phyloP scores from a whole-genome alignment of 495 filamentous ascomycete species.

The Aspergillus steynii region DNA sequence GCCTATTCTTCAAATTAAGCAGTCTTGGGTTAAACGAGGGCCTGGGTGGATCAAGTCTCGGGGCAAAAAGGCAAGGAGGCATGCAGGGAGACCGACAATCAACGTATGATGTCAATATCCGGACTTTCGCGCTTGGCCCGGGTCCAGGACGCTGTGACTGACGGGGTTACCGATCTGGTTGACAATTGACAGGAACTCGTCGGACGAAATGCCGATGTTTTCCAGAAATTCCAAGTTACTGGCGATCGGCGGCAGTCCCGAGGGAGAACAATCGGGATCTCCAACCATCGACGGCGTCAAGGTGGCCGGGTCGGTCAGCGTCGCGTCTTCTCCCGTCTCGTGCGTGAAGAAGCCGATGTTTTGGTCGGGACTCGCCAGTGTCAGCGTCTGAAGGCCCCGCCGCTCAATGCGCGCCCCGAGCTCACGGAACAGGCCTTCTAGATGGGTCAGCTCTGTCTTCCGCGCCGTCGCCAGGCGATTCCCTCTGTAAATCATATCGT shows the following conservation, averaged over 20 bases:
- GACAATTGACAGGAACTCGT: constrained; percentile 31
- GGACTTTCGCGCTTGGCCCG: neutral
- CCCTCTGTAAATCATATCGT: constrained; percentile 36
- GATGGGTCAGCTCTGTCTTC: constrained; percentile 26
- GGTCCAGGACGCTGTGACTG: constrained; percentile 1
- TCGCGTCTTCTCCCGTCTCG: neutral
- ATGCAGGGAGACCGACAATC: too few relatives aligned
- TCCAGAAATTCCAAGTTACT: constrained; percentile 26
- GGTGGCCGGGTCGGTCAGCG: neutral
- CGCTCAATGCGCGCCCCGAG: constrained; percentile 20
- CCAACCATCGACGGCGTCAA: neutral
- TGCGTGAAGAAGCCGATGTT: neutral
- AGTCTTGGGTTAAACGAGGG: too few relatives aligned
- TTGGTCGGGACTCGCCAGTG: constrained; percentile 10
- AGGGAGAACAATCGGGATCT: neutral
- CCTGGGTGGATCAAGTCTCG: too few relatives aligned
- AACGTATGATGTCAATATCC: too few relatives aligned
- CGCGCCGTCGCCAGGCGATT: constrained; percentile 32
- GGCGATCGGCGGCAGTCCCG: neutral
- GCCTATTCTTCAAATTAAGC: too few relatives aligned
- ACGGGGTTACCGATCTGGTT: constrained; percentile 26
- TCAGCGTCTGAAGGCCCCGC: constrained; percentile 19
- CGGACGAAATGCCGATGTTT: constrained; percentile 33
- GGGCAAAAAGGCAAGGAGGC: too few relatives aligned
- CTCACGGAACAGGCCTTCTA: constrained; percentile 28